Base-by-base conservation (phyloP, 2,329 filamentous ascomycete species). In the Penicillium sp. region DNA sequence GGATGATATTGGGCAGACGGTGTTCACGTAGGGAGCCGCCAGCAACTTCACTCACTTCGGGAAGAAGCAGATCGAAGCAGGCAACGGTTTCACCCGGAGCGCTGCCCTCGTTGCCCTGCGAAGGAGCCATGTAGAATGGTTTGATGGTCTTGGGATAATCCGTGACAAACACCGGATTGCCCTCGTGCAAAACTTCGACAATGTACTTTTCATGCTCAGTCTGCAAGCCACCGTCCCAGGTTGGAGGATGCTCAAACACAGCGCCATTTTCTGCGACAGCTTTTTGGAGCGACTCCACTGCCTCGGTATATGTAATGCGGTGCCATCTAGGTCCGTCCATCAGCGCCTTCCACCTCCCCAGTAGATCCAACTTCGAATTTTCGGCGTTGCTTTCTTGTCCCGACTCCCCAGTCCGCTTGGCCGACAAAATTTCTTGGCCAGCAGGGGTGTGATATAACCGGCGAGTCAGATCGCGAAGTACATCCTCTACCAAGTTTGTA, bases 121-220 rank as follows among this genome's bases (percentile, higher is more conserved):
- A 85, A 16, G 87, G 85, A 2, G 85, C 77, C 90, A 93, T 93
- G 77, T 93, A 99, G 78, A 98, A 99, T 11, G 94, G 92, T 79
- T 99, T 99, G 75, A 95, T 87, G 52, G 83, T 81, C 66, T 86
- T 86, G n/a, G 95, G 95, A 73, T 97, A 99, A 75, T 97, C 84
- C 14, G 93, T 98, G 65, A 99, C 88, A 74, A 98, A 98, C 48
- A 98, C 83, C 7, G 95, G 95, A 1, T 79, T 78, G 19, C 83
- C 83, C 52, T 84, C 80, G 66, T 88, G 88, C 48, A 94, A 72
- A 28, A 80, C 80, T 56, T 86, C 82, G 52, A 95, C 93, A 57
- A 99, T 84, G 74, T 88, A 97, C 73, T 88, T 92, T 79, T 99
- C 95, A 78, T 99, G 95, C 75, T 98, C 94, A 1, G 93, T 89